These are phyloP conservation scores for Cordyceps cicadae DNA, from an alignment of 2,329 filamentous ascomycete genomes.

Conservation along the genomic window DNA sequence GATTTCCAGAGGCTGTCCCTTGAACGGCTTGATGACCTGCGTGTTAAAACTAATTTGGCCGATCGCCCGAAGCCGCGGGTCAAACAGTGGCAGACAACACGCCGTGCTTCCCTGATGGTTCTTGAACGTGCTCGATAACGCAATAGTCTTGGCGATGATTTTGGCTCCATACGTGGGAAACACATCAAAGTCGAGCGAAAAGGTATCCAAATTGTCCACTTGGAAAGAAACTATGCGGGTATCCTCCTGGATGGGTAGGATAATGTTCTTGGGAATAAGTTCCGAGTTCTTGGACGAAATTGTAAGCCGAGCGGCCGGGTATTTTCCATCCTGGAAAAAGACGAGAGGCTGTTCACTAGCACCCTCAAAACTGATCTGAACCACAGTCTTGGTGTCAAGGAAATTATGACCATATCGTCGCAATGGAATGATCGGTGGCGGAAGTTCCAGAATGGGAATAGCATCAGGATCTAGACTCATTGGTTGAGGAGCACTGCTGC, in stretches of 20 bases:
- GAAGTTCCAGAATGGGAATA: slow-evolving; percentile 84
- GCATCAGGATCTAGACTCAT: slow-evolving; percentile 74
- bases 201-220: slow-evolving; percentile 84
- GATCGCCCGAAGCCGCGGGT: slow-evolving; percentile 82
- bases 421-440: slow-evolving; percentile 90
- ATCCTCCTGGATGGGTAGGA: slow-evolving; percentile 93
- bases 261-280: slow-evolving; percentile 90
- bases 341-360: slow-evolving; percentile 66
- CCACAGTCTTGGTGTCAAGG: slow-evolving; percentile 91
- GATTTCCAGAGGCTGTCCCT: slow-evolving; percentile 85
- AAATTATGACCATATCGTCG: slow-evolving; percentile 97
- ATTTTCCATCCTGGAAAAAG: slow-evolving; percentile 97
- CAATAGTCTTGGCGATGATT: slow-evolving; percentile 92
- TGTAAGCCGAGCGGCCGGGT: slow-evolving; percentile 86
- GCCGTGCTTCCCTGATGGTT: slow-evolving; percentile 64
- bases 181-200: slow-evolving; percentile 93
- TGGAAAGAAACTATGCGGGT: slow-evolving; percentile 91
- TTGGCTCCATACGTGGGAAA: slow-evolving; percentile 97
- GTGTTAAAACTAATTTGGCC: slow-evolving; percentile 91
- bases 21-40: slow-evolving; percentile 94
- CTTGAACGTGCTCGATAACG: slow-evolving; percentile 78
- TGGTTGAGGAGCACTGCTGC: slow-evolving; percentile 44
- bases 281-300: slow-evolving; percentile 96
- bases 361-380: slow-evolving; percentile 84
- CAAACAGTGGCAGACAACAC: slow-evolving; percentile 84